Base-by-base conservation (phyloP, 1,139 yeast species). In the Pichia sp. region DNA sequence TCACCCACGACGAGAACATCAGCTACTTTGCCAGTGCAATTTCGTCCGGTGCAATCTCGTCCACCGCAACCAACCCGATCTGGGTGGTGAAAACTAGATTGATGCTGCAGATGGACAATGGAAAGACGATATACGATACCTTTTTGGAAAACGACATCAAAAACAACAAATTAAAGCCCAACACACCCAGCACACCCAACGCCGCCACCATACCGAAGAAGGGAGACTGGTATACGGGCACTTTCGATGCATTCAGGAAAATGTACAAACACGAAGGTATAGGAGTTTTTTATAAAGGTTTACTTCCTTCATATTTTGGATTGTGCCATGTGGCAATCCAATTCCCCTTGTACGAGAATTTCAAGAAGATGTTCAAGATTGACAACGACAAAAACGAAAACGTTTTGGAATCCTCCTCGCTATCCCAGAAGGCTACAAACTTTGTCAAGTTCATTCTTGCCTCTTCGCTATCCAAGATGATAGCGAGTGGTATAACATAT, bases 31-130 rank as follows among this genome's bases (percentile, higher is more conserved):
- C 81, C 55, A 82, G 95, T 46, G 98, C 99, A 0, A 78, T 92
- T 54, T 80, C 92, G 4, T 97, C 98, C 1, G 99, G 99, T 20
- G 82, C 89, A 61, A 81, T 85, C 9, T 87, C 96, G 3, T 87
- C 97, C 0, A 76, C 90, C n/a, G 73, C 85, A 9, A 95, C 97
- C 0, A 95, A 93, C 70, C 99, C 99, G 6, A 88, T 93, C 40
- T 93, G 99, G 99, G 98, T 93, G 36, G 90, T 93, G 44, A 93
- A 93, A 69, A 93, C 99, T 1, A 74, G 99, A 64, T 73, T 93
- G 52, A 93, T 93, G 98, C 76, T 92, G 43, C 98, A 92, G 71
- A 84, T 85, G 43, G 83, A 80, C 17, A 70, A 74, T 53, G 80
- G 80, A 3, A 64, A 65, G 34, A 71, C 76, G 4, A 69, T 75